phyloP scores from a whole-genome alignment of 495 filamentous ascomycete genomes.

The Podospora conica region DNA sequence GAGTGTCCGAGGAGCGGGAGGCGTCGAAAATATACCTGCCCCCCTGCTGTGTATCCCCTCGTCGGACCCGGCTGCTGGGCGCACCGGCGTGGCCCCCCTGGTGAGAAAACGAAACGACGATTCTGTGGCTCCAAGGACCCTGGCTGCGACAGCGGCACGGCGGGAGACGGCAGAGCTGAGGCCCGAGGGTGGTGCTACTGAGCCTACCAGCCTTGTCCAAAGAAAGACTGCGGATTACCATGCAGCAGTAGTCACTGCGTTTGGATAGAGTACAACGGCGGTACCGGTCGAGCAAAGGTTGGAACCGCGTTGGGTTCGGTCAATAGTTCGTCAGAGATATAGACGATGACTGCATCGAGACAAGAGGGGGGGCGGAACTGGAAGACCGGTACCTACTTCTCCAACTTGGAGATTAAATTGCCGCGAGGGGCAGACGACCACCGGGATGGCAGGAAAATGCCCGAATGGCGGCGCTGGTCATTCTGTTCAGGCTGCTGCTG shows the following conservation, averaged over 20 bases:
- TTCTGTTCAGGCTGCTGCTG: not conserved
- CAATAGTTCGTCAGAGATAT: not conserved
- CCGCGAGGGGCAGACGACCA: not conserved
- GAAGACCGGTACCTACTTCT: not conserved
- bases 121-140: not conserved
- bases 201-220: not conserved
- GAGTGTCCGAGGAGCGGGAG: not conserved
- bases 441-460: not conserved
- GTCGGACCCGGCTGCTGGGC: not conserved
- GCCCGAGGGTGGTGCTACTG: not conserved
- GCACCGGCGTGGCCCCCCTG: not conserved
- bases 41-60: not conserved
- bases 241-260: not conserved
- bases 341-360: not conserved
- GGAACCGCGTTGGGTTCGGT: not conserved
- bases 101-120: not conserved
- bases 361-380: too few species aligned
- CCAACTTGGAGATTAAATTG: not conserved
- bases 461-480: not conserved
- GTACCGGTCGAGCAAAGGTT: not conserved
- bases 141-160: not conserved
- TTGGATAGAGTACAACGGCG: not conserved
- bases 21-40: not conserved
- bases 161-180: not conserved
- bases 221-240: not conserved